Base-by-base conservation (phyloP, 2,329 filamentous ascomycete species). In the Colletotrichum shisoi region DNA sequence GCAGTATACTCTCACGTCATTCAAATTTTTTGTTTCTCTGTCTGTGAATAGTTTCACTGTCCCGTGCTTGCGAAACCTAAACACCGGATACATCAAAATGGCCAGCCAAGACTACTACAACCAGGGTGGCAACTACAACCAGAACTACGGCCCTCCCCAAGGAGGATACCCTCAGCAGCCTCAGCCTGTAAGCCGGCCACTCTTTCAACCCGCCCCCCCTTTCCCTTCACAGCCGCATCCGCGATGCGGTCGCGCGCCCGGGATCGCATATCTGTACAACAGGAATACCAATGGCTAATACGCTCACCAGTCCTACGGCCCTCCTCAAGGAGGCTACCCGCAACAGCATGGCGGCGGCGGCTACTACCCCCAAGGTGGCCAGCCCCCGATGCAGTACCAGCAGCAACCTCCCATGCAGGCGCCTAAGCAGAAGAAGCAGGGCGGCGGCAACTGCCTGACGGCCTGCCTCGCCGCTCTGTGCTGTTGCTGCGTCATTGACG, bases 401-500 rank as follows among this genome's bases (percentile, higher is more conserved):
- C 79, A 80, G 71, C 75, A 73, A 24, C 74, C 70, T 46, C 73
- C 72, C 24, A 71, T 74, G 71, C 70, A 62, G 67, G 69, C 74
- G 68, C 70, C 72, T 57, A 70, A 73, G 68, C 68, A 71, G 69
- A 74, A 74, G 67, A 27, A 67, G 69, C 42, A 51, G 44, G 74
- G 77, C 57, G 77, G 78, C 63, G 75, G 78, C 59, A 77, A 78
- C 64, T 84, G 82, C 71, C 72, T 84, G 59, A 77, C 79, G 49
- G 81, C 77, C 63, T 84, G 82, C 76, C 74, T 85, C 53, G 82
- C 82, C 9, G 76, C 79, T 17, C 71, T 85, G 61, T 84, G 82
- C 76, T 84, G 80, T 74, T 85, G 83, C 74, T 84, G 81, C 69
- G 79, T 81, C 61, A 76, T 79, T 49, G 83, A 84, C 63, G 83